Evolutionary conservation across 495 filamentous ascomycete species (phyloP).

Genomic region (Daldinia vernicosa): DNA sequence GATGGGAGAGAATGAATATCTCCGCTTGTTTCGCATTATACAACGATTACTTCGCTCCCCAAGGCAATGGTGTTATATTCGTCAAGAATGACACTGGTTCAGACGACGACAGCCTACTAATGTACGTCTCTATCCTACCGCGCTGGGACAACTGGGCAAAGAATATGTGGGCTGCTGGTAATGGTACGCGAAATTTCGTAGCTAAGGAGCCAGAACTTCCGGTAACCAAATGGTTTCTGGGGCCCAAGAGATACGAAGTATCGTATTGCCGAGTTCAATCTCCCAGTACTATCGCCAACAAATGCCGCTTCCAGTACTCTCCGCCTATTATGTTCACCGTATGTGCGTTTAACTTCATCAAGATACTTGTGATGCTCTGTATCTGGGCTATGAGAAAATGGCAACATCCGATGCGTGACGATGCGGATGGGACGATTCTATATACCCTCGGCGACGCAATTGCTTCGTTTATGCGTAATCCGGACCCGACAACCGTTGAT

Average conservation of each 20-base stretch:
- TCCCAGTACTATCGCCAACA: conserved; percentile 15
- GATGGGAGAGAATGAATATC: neutral
- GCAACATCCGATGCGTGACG: neutral
- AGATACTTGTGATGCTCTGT: neutral
- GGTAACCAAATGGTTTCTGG: conserved; percentile 38
- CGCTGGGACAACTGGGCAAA: conserved; percentile 45
- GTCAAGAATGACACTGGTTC: conserved; percentile 28
- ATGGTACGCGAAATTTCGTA: conserved; percentile 18
- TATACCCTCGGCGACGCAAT: conserved; percentile 47
- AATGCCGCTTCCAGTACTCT: conserved; percentile 39
- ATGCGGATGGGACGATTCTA: conserved; percentile 23
- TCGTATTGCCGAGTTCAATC: conserved; percentile 38
- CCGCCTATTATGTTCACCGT: conserved; percentile 19
- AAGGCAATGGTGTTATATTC: neutral
- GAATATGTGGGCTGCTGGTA: conserved; percentile 47
- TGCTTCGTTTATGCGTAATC: conserved; percentile 45
- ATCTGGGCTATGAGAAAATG: neutral
- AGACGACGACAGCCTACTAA: conserved; percentile 39
- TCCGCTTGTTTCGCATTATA: neutral
- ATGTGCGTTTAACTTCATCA: neutral
- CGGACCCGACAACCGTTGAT: conserved; percentile 38
- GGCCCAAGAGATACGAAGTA: conserved; percentile 36
- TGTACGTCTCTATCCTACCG: conserved; percentile 44
- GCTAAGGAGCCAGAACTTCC: conserved; percentile 4
- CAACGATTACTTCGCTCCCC: neutral